These are phyloP conservation scores for Solanum ahanhuiri DNA, from an alignment of 257 asterid species.

Conservation along the genomic window DNA sequence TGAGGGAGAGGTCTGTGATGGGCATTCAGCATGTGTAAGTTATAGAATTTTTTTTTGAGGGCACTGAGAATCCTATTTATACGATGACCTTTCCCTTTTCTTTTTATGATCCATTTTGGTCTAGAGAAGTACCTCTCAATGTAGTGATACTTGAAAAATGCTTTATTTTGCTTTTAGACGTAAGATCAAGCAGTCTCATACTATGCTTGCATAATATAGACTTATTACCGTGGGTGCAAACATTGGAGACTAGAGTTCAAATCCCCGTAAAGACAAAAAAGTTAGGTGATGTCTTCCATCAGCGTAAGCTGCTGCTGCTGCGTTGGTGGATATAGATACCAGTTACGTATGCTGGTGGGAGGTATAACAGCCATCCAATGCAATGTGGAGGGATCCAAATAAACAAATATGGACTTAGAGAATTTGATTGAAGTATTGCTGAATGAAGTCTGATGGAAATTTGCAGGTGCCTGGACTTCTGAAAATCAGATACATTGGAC, in stretches of 20 bases:
- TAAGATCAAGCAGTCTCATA: neutral
- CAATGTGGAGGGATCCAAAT: neutral
- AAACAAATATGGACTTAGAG: neutral
- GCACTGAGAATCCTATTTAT: neutral
- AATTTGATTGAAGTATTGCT: neutral
- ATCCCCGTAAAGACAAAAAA: neutral
- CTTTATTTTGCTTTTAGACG: neutral
- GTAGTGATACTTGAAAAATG: neutral
- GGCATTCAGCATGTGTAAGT: neutral
- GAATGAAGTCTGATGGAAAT: neutral
- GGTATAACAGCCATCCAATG: neutral
- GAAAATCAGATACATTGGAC: constrained; percentile 78
- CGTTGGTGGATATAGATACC: neutral
- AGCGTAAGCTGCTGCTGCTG: neutral
- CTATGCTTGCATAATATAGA: neutral
- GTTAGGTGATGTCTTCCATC: neutral
- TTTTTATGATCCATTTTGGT: neutral
- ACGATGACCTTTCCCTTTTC: neutral
- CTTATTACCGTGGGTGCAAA: neutral
- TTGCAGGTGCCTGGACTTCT: constrained; percentile 76
- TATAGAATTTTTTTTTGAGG: neutral
- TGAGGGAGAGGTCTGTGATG: neutral
- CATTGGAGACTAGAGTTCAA: neutral
- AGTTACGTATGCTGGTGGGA: neutral
- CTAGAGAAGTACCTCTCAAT: neutral